These are phyloP conservation scores for Physcia stellaris DNA, from an alignment of 495 filamentous ascomycete genomes.

Conservation along the genomic window DNA sequence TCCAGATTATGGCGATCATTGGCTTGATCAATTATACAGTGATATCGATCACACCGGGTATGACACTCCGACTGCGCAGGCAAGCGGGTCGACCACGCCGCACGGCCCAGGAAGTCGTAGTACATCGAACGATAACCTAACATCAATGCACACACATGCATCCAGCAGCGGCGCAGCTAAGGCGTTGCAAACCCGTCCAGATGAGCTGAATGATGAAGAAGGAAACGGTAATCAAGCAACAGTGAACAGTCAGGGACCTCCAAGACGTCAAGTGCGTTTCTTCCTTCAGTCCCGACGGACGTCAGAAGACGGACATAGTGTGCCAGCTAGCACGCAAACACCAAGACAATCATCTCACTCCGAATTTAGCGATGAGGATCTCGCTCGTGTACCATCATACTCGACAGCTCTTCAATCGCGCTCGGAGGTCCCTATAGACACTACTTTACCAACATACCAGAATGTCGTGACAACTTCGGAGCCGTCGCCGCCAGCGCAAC, in stretches of 20 bases:
- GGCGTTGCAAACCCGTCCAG: conserved; percentile 48
- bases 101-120: conserved; percentile 60
- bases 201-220: conserved; percentile 32
- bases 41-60: conserved; percentile 65
- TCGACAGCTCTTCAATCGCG: conserved; percentile 55
- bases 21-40: conserved; percentile 77
- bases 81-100: conserved; percentile 63
- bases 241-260: too few species aligned
- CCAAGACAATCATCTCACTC: conserved; percentile 53
- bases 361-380: conserved; percentile 44
- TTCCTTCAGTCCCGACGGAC: conserved; percentile 41
- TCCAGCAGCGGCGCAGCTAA: conserved; percentile 36
- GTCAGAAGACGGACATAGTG: conserved; percentile 46
- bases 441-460: conserved; percentile 30
- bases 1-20: conserved; percentile 76
- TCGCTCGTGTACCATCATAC: conserved; percentile 72
- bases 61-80: conserved; percentile 53
- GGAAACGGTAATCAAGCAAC: conserved; percentile 1
- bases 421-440: conserved; percentile 27
- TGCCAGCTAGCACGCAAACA: conserved; percentile 37
- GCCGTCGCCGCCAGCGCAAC: conserved; percentile 31
- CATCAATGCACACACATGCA: conserved; percentile 44
- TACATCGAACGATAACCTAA: conserved; percentile 67
- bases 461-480: conserved; percentile 42
- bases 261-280: too few species aligned